Percentiles rank a stretch among this genome's conserved stretches.
These are phyloP conservation scores for Schwanniomyces occidentalis DNA, from an alignment of 805 yeast genomes.

Conservation along the genomic window DNA sequence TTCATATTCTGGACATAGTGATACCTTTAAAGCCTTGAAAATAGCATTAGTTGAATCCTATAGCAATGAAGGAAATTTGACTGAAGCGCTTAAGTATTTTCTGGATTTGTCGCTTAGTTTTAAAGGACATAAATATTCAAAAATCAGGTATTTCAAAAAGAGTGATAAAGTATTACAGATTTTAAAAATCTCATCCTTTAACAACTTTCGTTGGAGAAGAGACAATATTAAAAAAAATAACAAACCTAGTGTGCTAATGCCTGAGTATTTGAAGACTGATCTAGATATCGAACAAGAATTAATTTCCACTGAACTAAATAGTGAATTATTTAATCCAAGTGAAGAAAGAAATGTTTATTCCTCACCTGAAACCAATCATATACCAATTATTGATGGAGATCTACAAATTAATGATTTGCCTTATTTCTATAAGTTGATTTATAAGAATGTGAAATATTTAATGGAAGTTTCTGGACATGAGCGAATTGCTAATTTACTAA, in stretches of 20 bases:
- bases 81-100: conserved; percentile 24
- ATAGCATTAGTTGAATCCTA: conserved; percentile 32
- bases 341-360: conserved; percentile 28
- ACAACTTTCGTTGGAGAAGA: conserved; percentile 23
- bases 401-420: conserved; percentile 33
- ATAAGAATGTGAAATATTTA: conserved; percentile 13
- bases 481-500: conserved; percentile 13
- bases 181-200: conserved; percentile 13
- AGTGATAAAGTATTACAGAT: conserved; percentile 9
- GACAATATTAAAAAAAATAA: conserved; percentile 20
- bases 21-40: conserved; percentile 26
- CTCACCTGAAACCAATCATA: conserved; percentile 15
- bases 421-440: conserved; percentile 22
- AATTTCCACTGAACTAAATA: not conserved
- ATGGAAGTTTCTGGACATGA: conserved; percentile 6
- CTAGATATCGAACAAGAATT: conserved; percentile 5
- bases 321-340: conserved; percentile 22
- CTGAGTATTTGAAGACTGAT: not conserved
- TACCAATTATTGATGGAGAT: conserved; percentile 30
- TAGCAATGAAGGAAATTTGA: conserved; percentile 20
- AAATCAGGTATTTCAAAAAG: conserved; percentile 9
- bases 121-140: conserved; percentile 19
- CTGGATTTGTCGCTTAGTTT: conserved; percentile 16
- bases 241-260: not conserved
- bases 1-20: conserved; percentile 31